These are phyloP conservation scores for Cystofilobasidium bisporidii DNA, from an alignment of 768 basidiomycete genomes.

Conservation along the genomic window DNA sequence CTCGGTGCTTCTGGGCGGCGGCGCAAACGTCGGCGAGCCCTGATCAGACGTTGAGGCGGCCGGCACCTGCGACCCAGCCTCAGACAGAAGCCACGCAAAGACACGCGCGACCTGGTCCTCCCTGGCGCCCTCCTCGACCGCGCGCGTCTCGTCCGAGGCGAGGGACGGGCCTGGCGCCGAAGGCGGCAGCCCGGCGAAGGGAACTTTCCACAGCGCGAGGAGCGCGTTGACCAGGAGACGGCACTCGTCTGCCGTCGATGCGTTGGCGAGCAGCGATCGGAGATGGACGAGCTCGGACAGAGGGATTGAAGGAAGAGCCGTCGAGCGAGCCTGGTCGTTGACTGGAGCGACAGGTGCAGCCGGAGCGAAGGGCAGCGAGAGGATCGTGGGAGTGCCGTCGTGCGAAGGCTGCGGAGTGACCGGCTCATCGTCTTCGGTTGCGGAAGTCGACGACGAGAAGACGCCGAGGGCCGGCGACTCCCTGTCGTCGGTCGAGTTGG, in stretches of 20 bases:
- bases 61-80: neutral
- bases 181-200: neutral
- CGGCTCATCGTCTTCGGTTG: neutral
- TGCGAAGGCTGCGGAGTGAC: neutral
- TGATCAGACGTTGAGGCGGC: neutral
- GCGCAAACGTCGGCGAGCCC: too few species aligned
- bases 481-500: neutral
- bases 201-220: constrained; percentile 9
- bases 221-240: constrained; percentile 15
- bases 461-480: too few species aligned
- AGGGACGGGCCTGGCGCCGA: neutral
- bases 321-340: neutral
- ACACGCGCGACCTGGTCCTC: neutral
- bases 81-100: neutral
- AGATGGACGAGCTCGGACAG: constrained; percentile 13
- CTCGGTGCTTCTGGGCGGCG: neutral
- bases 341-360: neutral
- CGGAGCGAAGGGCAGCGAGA: neutral
- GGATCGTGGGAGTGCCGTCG: neutral
- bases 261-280: constrained; percentile 13
- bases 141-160: too few species aligned
- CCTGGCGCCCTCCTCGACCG: too few species aligned
- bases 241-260: constrained; percentile 25
- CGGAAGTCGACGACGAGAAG: too few species aligned
- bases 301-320: neutral